Conservation (phyloP, 2,329 filamentous ascomycete species). For the Neurospora crassa region DNA sequence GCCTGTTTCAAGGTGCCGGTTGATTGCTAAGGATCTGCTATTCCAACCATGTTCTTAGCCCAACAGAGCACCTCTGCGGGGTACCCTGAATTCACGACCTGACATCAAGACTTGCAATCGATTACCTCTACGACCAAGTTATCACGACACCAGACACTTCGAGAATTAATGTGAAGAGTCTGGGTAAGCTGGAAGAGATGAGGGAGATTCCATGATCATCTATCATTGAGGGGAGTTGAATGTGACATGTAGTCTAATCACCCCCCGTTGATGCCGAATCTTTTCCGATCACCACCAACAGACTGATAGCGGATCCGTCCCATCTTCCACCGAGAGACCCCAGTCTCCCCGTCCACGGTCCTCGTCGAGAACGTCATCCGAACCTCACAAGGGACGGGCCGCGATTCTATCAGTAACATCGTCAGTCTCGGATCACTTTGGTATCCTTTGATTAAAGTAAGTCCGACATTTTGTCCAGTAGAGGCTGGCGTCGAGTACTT, state of each 20-base stretch:
- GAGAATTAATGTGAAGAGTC: neutral
- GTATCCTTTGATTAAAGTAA: neutral
- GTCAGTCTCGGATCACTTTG: neutral
- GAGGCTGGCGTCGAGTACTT: neutral
- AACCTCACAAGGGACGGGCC: neutral
- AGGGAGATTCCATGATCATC: neutral
- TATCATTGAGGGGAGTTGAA: neutral
- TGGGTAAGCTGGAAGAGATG: neutral
- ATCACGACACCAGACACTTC: neutral
- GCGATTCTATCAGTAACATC: neutral
- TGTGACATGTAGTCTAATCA: neutral
- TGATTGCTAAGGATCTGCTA: neutral
- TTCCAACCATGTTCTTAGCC: neutral
- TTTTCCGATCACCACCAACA: neutral
- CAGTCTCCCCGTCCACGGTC: neutral
- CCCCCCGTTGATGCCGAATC: neutral
- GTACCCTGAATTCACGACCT: neutral
- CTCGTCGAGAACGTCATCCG: neutral
- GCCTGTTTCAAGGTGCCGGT: too few relatives aligned
- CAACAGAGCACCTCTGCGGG: neutral
- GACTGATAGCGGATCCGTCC: neutral
- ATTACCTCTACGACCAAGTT: neutral
- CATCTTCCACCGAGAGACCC: neutral
- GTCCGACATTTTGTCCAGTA: neutral
- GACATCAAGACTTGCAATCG: too few relatives aligned